Evolutionary conservation across 2,329 filamentous ascomycete genomes (phyloP).

Genomic region (Diaporthe velutina): DNA sequence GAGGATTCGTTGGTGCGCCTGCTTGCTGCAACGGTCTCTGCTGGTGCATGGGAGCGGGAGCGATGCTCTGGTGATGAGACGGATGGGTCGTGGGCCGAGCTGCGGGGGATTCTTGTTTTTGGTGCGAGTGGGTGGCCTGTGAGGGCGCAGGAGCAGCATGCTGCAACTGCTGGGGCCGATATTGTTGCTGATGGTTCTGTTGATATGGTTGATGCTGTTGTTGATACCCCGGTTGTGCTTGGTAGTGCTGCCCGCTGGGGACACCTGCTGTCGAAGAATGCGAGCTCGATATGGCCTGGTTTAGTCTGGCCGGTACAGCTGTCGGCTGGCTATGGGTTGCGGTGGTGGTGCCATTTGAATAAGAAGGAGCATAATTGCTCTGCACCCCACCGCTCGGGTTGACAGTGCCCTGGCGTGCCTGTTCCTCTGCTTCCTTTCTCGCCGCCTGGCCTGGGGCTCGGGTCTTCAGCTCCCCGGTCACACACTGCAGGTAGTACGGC

Average conservation of each 20-base stretch:
- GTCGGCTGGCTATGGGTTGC: constrained; percentile 21
- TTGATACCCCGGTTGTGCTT: constrained; percentile 34
- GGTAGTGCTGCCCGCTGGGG: constrained; percentile 24
- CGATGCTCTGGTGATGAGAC: constrained; percentile 37
- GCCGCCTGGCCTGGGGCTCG: constrained; percentile 82
- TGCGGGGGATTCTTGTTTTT: constrained; percentile 20
- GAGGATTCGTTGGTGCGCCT: constrained; percentile 16
- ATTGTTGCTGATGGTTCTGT: constrained; percentile 34
- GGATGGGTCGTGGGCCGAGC: constrained; percentile 29
- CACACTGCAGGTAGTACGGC: constrained; percentile 86
- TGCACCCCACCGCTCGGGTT: constrained; percentile 66
- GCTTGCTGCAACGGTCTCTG: constrained; percentile 37
- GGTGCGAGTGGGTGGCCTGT: not conserved
- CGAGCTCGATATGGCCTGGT: constrained; percentile 24
- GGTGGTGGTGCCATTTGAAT: constrained; percentile 32
- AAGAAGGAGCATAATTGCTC: constrained; percentile 47
- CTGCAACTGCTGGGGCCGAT: constrained; percentile 33
- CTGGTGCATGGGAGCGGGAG: constrained; percentile 36
- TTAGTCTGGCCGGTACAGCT: constrained; percentile 28
- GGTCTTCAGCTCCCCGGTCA: constrained; percentile 91
- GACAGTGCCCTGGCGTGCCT: constrained; percentile 71
- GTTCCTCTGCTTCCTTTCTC: constrained; percentile 75
- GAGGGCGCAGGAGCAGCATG: constrained; percentile 22
- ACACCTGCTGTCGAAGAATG: constrained; percentile 8
- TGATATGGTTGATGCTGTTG: constrained; percentile 39